These are phyloP conservation scores for Fusarium bactridioides DNA, from an alignment of 2,329 filamentous ascomycete species.

Conservation along the genomic window DNA sequence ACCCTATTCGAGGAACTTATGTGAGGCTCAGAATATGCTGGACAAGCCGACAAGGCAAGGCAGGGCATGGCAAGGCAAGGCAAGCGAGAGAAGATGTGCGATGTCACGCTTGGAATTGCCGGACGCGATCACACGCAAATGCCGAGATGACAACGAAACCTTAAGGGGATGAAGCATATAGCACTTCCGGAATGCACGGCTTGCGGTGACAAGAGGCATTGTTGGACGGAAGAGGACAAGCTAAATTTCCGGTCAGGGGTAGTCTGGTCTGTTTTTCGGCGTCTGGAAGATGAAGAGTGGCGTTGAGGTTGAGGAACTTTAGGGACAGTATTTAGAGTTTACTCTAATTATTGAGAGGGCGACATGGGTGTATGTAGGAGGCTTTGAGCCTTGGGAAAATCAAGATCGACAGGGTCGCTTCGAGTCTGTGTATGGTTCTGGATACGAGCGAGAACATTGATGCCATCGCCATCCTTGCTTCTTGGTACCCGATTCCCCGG, in stretches of 20 bases:
- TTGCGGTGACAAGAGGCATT: not conserved
- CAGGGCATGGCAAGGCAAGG: not conserved
- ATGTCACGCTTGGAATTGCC: conserved; percentile 19
- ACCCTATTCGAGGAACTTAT: not conserved
- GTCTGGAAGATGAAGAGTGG: not conserved
- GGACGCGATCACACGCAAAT: conserved; percentile 22
- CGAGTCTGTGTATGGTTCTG: not conserved
- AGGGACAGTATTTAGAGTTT: conserved; percentile 10
- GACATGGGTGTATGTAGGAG: not conserved
- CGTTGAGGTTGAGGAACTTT: not conserved
- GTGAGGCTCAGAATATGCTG: conserved; percentile 15
- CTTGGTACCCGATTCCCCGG: not conserved
- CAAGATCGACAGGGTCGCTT: conserved; percentile 19
- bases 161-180: conserved; percentile 3
- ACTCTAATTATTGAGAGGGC: not conserved
- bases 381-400: not conserved
- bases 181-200: not conserved
- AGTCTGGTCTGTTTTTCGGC: not conserved
- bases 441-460: not conserved
- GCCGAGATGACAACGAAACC: conserved; percentile 11
- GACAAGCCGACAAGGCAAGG: not conserved
- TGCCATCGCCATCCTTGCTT: conserved; percentile 5
- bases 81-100: not conserved
- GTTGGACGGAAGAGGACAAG: conserved; percentile 1
- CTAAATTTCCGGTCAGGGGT: not conserved